phyloP scores from a whole-genome alignment of 495 filamentous ascomycete species.

The Penicillium daleae region DNA sequence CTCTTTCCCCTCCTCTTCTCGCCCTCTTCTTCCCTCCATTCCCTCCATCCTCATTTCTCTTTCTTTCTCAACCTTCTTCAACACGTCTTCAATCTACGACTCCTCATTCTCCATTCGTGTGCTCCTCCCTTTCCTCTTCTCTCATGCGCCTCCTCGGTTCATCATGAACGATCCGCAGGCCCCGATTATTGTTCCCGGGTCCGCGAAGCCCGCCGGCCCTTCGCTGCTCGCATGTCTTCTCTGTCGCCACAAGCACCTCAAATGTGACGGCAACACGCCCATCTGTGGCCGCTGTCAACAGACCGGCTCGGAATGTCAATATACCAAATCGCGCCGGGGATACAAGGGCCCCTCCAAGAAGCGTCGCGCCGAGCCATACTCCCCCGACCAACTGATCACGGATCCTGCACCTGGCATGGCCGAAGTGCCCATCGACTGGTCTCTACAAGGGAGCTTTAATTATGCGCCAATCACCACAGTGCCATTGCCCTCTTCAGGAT shows the following conservation, averaged over 20 bases:
- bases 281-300: conserved; percentile 46
- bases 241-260: conserved; percentile 65
- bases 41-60: neutral
- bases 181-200: conserved; percentile 14
- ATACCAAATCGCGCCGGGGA: conserved; percentile 52
- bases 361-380: conserved; percentile 44
- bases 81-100: neutral
- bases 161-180: conserved; percentile 31
- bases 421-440: conserved; percentile 40
- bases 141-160: conserved; percentile 15
- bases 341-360: conserved; percentile 54
- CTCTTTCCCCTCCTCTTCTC: no score
- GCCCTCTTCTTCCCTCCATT: conserved; percentile 5
- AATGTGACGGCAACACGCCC: conserved; percentile 50
- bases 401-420: conserved; percentile 28
- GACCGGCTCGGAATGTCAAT: conserved; percentile 42
- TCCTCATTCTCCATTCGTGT: neutral
- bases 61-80: neutral
- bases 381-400: conserved; percentile 34
- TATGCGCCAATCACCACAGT: conserved; percentile 35
- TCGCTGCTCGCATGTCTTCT: conserved; percentile 58
- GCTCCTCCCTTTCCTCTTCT: no score
- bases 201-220: conserved; percentile 35
- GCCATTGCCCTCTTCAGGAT: conserved; percentile 29
- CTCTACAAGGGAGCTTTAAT: conserved; percentile 23